Evolutionary conservation across 148 eudicot species (phyloP), one percentile per base, ranked within the genome.

Genomic region (Heliamphora exappendiculata): DNA sequence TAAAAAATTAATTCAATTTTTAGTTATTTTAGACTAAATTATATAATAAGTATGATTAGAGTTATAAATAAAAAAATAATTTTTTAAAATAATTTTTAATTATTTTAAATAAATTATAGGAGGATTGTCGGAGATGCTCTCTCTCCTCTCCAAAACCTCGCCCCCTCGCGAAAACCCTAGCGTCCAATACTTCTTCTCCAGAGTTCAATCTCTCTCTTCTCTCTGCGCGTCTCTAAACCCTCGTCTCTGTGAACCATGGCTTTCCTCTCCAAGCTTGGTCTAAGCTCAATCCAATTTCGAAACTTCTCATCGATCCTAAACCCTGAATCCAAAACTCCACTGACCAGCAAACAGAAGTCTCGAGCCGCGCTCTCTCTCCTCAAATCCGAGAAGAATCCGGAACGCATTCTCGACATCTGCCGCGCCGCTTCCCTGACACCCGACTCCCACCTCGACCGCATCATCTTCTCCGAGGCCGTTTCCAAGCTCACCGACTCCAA

Each of bases 361-460:
- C 82, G 90, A 24, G 84, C 89, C 42, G 92, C 94, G 0, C 84
- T 92, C 29, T 47, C 86, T 3, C 90, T 93, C 68, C 78, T 95
- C 76, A 87, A 82, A 60, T 33, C 83, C 31, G 97, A 95, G 64
- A 81, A 75, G 5, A 88, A 93, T 86, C 98, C 99, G 0, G 86
- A 87, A 42, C 84, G 85, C 55, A 91, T 95, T 71, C 74, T 93
- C 78, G 86, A 89, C 5, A 91, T 95, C 79, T 92, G 90, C 71
- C 82, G 88, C 17, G 92, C 94, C 58, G 90, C 97, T 22, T 75
- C 94, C 1, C 85, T 94, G 0, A 86, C 92, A 7, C 97, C 96
- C 19, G 84, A 82, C 0, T 78, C 84, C 12, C 90, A 81, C 42
- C 89, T 90, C 75, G 97, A 94, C 73, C 96, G 96, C 17, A 47